Base-by-base conservation (phyloP, 2,329 filamentous ascomycete species). In the Cephalotrichum gorgonifer region DNA sequence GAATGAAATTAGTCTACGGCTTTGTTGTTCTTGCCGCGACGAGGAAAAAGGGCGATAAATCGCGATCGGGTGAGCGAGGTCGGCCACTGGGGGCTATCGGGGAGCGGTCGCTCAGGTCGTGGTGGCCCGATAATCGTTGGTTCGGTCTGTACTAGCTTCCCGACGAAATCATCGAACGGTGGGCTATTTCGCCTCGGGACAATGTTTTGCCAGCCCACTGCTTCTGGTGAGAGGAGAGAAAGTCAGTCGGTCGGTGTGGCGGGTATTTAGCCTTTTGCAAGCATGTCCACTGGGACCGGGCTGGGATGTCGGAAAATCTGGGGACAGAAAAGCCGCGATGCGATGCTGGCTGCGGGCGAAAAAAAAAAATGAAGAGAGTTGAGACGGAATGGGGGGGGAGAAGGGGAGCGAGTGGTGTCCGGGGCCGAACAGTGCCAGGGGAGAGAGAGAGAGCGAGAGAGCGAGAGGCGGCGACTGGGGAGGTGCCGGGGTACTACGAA, bases 241-340 rank as follows among this genome's bases (percentile, higher is more conserved):
- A n/a, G n/a, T n/a, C n/a, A n/a, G 33, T 38, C 33, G 20, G 33
- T n/a, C 8, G 30, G 12, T 33, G 30, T 15, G 4, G 33, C 3
- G 4, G 33, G 20, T 17, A 17, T 44, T 30, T 30, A 12, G 12
- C 3, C 26, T n/a, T 30, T 8, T 44, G 23, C 22, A 15, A 23
- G 20, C 15, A 22, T 42, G 12, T n/a, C n/a, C n/a, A n/a, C n/a
- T n/a, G n/a, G n/a, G 39, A 26, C 25, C n/a, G 25, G 23, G 15
- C 11, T 44, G 28, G 42, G 47, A 48, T 48, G 47, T 26, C 26
- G 41, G 28, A 48, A n/a, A 43, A 48, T 43, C 27, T 48, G 47
- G 47, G 47, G 39, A 48, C 35, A 43, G 35, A 26, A 43, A 28
- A 28, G 3, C 15, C 12, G 31, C 11, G 47, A 43, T 25, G 38